Evolutionary conservation across 225 moss, liverwort and hornwort genomes (phyloP).

Genomic region (Physcomitrium patens): DNA sequence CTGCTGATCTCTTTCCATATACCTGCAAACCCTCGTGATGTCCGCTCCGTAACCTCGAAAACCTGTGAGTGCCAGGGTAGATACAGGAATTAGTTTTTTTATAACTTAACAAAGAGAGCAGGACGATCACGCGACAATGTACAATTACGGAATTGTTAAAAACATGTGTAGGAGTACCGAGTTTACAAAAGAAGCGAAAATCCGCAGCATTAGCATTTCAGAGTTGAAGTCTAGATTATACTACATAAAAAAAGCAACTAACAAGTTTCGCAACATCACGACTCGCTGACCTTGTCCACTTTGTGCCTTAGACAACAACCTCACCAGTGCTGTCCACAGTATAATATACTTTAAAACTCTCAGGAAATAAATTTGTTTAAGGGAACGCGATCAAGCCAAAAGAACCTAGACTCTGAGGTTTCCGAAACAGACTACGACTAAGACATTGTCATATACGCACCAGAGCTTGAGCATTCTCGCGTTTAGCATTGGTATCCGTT

Average conservation of each 20-base stretch:
- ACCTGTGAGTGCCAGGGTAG: constrained; percentile 29
- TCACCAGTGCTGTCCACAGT: constrained; percentile 19
- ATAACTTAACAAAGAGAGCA: neutral
- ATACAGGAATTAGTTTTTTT: neutral
- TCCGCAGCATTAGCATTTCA: too few species aligned
- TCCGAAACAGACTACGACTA: neutral
- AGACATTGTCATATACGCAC: constrained; percentile 9
- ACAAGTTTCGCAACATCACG: too few species aligned
- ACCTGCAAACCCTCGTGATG: constrained; percentile 67
- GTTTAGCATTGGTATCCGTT: constrained; percentile 42
- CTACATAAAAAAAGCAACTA: too few species aligned
- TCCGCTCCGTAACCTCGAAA: constrained; percentile 59
- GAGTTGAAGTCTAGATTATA: too few species aligned
- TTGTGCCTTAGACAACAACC: constrained; percentile 5
- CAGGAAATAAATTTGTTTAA: constrained; percentile 1
- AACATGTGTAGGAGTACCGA: too few species aligned
- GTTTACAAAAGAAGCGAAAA: too few species aligned
- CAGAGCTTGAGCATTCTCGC: constrained; percentile 71
- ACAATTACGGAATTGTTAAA: too few species aligned
- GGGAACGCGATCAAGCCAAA: neutral
- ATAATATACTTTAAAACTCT: constrained; percentile 18
- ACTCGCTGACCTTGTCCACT: neutral
- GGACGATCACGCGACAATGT: too few species aligned
- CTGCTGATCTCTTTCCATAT: constrained; percentile 33
- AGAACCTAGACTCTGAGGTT: neutral